A percentile compares a stretch with the other conserved stretches of the same genome.
phyloP scores from a whole-genome alignment of 495 filamentous ascomycete species.

The Bathelium albidoporum region DNA sequence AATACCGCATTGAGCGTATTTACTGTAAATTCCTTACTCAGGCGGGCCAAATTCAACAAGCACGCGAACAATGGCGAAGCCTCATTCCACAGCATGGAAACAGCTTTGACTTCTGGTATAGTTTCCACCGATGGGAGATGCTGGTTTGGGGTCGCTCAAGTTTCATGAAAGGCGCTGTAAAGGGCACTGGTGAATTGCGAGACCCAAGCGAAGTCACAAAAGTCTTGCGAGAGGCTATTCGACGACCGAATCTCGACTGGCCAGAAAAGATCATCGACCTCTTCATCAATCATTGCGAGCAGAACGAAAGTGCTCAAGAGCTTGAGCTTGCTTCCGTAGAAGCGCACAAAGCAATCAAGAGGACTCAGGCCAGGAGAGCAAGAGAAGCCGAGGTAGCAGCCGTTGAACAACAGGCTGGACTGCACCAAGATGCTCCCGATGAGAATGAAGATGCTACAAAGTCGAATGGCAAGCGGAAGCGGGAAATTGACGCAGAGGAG shows the following conservation, averaged over 20 bases:
- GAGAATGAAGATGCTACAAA: slow-evolving; percentile 18
- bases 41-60: slow-evolving; percentile 53
- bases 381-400: slow-evolving; percentile 52
- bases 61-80: slow-evolving; percentile 63
- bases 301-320: slow-evolving; percentile 66
- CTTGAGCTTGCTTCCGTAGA: slow-evolving; percentile 59
- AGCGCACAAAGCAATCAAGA: slow-evolving; percentile 45
- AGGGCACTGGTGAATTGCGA: slow-evolving; percentile 17
- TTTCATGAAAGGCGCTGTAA: slow-evolving; percentile 16
- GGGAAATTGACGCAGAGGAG: slow-evolving; percentile 24
- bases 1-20: slow-evolving; percentile 79
- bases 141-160: slow-evolving; percentile 42
- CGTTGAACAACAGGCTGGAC: no score
- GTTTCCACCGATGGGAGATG: slow-evolving; percentile 87
- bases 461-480: slow-evolving; percentile 20
- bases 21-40: slow-evolving; percentile 83
- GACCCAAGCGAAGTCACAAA: background rate
- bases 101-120: slow-evolving; percentile 86
- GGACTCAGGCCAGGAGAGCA: slow-evolving; percentile 49
- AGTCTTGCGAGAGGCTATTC: slow-evolving; percentile 64
- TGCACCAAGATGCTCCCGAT: slow-evolving; percentile 31
- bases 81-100: slow-evolving; percentile 57
- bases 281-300: slow-evolving; percentile 75
- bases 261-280: slow-evolving; percentile 80
- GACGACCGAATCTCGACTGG: slow-evolving; percentile 67